Conservation (phyloP, 495 filamentous ascomycete genomes). For the Aspergillus cavernicola region DNA sequence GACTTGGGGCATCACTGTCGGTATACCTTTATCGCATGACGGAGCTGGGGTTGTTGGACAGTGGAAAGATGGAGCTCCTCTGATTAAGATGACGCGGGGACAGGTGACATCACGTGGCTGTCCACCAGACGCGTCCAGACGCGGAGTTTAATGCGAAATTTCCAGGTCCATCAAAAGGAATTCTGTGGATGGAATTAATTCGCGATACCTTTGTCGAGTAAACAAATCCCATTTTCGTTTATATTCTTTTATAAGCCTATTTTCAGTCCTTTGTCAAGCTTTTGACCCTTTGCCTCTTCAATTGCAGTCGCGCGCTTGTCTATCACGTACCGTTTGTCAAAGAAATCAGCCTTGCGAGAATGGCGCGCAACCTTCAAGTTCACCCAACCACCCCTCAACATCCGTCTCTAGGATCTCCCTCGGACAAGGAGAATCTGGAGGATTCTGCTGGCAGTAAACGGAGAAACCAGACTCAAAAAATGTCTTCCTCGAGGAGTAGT, state of each 20-base stretch:
- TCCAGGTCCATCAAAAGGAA: neutral
- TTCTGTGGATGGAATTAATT: neutral
- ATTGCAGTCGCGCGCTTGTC: conserved; percentile 12
- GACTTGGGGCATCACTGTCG: neutral
- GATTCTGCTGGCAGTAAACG: conserved; percentile 15
- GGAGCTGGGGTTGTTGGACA: neutral
- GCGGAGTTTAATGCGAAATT: conserved; percentile 1
- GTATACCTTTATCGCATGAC: conserved; percentile 4
- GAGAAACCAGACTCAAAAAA: conserved; percentile 24
- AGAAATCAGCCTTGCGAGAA: conserved; percentile 19
- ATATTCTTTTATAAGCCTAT: neutral
- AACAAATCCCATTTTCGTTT: too few species aligned
- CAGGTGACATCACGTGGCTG: conserved; percentile 10
- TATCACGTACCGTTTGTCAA: conserved; percentile 7
- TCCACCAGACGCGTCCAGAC: conserved; percentile 3
- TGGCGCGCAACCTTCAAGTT: conserved; percentile 26
- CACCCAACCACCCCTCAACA: conserved; percentile 27
- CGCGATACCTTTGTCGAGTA: neutral
- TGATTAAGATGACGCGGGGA: conserved; percentile 5
- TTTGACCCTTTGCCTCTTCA: neutral
- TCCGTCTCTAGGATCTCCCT: conserved; percentile 37
- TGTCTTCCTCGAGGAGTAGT: conserved; percentile 25
- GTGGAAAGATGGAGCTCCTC: neutral
- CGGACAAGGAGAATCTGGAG: conserved; percentile 59
- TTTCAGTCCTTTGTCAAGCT: neutral